Conservation (phyloP, 2,329 filamentous ascomycete species). For the Hypocreales sp. region DNA sequence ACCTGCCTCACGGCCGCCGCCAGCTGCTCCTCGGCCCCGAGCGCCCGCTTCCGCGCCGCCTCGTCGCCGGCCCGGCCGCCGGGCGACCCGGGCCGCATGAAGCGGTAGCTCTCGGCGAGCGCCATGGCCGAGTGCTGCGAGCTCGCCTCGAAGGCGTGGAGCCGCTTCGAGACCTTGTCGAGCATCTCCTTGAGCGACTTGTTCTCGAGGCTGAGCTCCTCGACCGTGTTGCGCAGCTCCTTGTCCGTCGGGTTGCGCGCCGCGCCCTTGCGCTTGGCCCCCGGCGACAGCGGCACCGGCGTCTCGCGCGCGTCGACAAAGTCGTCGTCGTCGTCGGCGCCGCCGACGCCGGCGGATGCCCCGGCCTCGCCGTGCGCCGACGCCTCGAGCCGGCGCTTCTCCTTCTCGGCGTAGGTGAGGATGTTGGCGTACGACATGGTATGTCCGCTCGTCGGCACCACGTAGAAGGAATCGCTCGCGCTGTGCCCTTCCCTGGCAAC, state of each 20-base stretch:
- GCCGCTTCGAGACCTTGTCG: slow-evolving; percentile 69
- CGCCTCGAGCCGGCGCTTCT: slow-evolving; percentile 42
- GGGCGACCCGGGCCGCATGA: slow-evolving; percentile 43
- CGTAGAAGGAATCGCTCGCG: slow-evolving; percentile 71
- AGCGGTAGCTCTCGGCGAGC: slow-evolving; percentile 66
- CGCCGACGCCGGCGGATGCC: no score
- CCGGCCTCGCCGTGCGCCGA: slow-evolving; percentile 34
- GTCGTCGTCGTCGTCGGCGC: slow-evolving; percentile 60
- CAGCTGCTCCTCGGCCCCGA: slow-evolving; percentile 55
- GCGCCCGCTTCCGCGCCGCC: slow-evolving; percentile 31
- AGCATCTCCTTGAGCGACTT: slow-evolving; percentile 69
- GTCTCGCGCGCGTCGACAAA: slow-evolving; percentile 80
- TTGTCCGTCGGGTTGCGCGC: slow-evolving; percentile 24
- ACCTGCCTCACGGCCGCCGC: slow-evolving; percentile 40
- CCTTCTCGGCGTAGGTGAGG: slow-evolving; percentile 52
- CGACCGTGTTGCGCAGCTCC: slow-evolving; percentile 51
- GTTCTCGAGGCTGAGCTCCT: slow-evolving; percentile 84
- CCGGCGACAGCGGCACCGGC: slow-evolving; percentile 26
- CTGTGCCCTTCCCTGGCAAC: slow-evolving; percentile 53
- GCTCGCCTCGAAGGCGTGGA: slow-evolving; percentile 88
- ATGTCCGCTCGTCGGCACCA: slow-evolving; percentile 82
- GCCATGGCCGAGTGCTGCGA: slow-evolving; percentile 78
- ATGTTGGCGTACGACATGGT: slow-evolving; percentile 91
- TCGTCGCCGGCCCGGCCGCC: slow-evolving; percentile 13
- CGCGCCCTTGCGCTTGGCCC: slow-evolving; percentile 21